Percentiles rank a stretch among this genome's conserved stretches.
Evolutionary conservation across 176 grass and related monocot genomes (phyloP).

Genomic region (Dendrocalamus sinicus): DNA sequence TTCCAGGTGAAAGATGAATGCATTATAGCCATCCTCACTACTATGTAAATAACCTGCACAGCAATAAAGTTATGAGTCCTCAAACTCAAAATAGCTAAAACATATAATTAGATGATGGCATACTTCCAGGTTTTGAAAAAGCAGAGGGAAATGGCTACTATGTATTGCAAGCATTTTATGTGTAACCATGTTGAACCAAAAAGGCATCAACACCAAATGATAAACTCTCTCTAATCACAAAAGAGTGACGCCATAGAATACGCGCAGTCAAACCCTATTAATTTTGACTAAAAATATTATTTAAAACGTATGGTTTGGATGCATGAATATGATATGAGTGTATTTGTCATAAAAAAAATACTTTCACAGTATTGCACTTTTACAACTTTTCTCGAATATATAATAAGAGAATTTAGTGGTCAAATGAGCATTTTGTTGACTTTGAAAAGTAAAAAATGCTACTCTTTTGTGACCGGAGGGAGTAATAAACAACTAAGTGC

Average conservation of each 20-base stretch:
- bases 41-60: slow-evolving; percentile 71
- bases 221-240: neutral
- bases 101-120: neutral
- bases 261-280: too few species aligned
- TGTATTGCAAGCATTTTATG: slow-evolving; percentile 20
- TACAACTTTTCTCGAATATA: too few species aligned
- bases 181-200: neutral
- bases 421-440: too few species aligned
- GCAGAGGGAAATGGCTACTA: neutral
- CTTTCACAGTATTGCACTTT: too few species aligned
- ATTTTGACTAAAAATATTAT: too few species aligned
- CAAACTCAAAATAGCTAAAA: slow-evolving; percentile 10
- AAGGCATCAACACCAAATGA: neutral
- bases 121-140: neutral
- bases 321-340: too few species aligned
- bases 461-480: too few species aligned
- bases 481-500: neutral
- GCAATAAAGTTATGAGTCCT: neutral
- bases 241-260: too few species aligned
- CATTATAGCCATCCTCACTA: slow-evolving; percentile 85
- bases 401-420: too few species aligned
- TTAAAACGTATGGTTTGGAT: too few species aligned
- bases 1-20: slow-evolving; percentile 95
- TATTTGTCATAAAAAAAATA: too few species aligned
- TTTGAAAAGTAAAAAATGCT: too few species aligned